phyloP scores from a whole-genome alignment of 331 rosid genomes.

The Erythrophleum ivorense region DNA sequence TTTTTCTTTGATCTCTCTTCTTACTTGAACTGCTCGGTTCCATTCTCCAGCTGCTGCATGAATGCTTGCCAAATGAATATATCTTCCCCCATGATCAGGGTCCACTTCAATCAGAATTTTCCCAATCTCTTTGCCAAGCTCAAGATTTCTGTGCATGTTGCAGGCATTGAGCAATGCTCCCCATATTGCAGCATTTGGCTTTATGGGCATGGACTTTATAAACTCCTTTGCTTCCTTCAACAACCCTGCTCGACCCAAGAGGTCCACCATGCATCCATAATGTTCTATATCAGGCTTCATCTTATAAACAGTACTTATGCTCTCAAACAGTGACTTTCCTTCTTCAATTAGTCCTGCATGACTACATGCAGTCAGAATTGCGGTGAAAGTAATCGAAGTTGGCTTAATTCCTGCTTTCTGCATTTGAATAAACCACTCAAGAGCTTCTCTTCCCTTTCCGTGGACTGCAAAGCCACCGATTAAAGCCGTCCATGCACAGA shows the following conservation, averaged over 20 bases:
- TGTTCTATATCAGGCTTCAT: constrained; percentile 59
- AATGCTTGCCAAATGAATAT: constrained; percentile 58
- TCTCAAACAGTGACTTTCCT: constrained; percentile 53
- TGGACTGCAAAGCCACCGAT: constrained; percentile 60
- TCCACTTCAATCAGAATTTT: constrained; percentile 52
- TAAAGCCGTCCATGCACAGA: constrained; percentile 60
- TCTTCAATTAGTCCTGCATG: constrained; percentile 61
- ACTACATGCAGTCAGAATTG: constrained; percentile 63
- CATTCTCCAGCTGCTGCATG: constrained; percentile 63
- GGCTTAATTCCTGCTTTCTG: constrained; percentile 55
- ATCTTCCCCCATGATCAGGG: constrained; percentile 58
- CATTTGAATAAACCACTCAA: constrained; percentile 58
- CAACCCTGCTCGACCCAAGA: constrained; percentile 60
- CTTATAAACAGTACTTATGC: constrained; percentile 44
- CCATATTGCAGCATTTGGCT: constrained; percentile 63
- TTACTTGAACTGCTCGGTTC: constrained; percentile 52
- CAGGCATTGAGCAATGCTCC: constrained; percentile 67
- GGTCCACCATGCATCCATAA: constrained; percentile 70
- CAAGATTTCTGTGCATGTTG: constrained; percentile 52
- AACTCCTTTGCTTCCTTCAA: constrained; percentile 58
- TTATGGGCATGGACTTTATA: constrained; percentile 56
- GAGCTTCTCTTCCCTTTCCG: constrained; percentile 61
- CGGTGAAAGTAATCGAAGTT: constrained; percentile 57
- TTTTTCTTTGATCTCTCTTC: constrained; percentile 54
- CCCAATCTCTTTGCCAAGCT: constrained; percentile 60